These are phyloP conservation scores for Epichloe coenophiala DNA, from an alignment of 2,329 filamentous ascomycete species.

Conservation along the genomic window DNA sequence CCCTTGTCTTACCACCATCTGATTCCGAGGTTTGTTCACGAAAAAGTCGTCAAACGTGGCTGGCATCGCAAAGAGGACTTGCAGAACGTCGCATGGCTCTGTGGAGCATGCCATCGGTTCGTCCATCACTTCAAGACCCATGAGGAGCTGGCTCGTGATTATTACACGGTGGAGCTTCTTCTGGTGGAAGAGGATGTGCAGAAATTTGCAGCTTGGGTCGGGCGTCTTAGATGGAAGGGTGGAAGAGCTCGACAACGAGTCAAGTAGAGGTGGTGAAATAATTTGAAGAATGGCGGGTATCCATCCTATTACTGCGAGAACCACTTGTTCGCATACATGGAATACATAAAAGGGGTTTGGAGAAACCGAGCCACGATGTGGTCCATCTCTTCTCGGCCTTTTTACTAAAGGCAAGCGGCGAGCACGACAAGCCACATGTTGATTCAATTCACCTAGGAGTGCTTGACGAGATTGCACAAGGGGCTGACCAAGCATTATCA, in stretches of 20 bases:
- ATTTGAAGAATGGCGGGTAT: no score
- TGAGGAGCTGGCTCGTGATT: conserved; percentile 63
- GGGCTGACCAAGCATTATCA: no score
- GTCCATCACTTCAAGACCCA: conserved; percentile 65
- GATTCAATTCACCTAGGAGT: no score
- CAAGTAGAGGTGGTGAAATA: neutral
- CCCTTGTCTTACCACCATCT: conserved; percentile 74
- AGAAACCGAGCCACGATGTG: no score
- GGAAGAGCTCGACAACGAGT: neutral
- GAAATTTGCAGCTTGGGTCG: conserved; percentile 61
- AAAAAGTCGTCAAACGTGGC: conserved; percentile 59
- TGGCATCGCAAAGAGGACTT: conserved; percentile 68
- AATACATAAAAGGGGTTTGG: no score
- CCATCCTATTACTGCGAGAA: neutral
- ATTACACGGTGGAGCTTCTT: conserved; percentile 60
- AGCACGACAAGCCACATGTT: no score
- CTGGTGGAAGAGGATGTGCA: conserved; percentile 57
- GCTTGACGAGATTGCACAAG: no score
- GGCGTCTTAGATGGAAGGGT: conserved; percentile 61
- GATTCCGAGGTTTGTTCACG: conserved; percentile 66
- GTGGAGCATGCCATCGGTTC: conserved; percentile 69
- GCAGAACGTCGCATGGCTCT: conserved; percentile 76
- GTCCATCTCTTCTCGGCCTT: no score
- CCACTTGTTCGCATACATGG: no score
- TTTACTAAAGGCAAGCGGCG: no score